Conservation (phyloP, 148 eudicot genomes). For the Polygonum aviculare region DNA sequence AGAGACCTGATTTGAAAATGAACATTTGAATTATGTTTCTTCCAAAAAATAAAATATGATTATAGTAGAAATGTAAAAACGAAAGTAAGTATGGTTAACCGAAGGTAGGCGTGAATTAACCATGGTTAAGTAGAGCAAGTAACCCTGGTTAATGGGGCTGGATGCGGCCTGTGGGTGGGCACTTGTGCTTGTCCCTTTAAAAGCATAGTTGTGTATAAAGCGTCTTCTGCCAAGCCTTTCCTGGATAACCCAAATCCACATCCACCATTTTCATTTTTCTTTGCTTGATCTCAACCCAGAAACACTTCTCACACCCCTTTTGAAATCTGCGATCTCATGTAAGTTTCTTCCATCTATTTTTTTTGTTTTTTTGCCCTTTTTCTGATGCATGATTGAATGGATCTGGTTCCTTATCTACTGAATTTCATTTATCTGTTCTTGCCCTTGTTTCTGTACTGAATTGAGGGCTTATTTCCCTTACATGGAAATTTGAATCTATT, state of each 20-base stretch:
- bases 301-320: background rate
- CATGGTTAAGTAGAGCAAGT: conserved; percentile 3
- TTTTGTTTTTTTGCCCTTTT: background rate
- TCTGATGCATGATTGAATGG: background rate
- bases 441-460: background rate
- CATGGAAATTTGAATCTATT: background rate
- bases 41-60: background rate
- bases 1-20: too few relatives aligned
- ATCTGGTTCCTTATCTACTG: background rate
- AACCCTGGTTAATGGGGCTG: conserved; percentile 3
- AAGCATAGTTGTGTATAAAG: background rate
- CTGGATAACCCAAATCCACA: conserved; percentile 4
- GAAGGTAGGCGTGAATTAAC: background rate
- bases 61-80: background rate
- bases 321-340: background rate
- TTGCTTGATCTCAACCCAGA: background rate
- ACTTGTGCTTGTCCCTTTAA: background rate
- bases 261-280: background rate
- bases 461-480: background rate
- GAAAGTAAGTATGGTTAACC: background rate
- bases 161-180: conserved; percentile 7
- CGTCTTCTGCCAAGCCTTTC: conserved; percentile 1
- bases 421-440: background rate
- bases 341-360: background rate
- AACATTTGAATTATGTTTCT: too few relatives aligned